Conservation (phyloP, 441 rosid species). For the Gossypium davidsonii region DNA sequence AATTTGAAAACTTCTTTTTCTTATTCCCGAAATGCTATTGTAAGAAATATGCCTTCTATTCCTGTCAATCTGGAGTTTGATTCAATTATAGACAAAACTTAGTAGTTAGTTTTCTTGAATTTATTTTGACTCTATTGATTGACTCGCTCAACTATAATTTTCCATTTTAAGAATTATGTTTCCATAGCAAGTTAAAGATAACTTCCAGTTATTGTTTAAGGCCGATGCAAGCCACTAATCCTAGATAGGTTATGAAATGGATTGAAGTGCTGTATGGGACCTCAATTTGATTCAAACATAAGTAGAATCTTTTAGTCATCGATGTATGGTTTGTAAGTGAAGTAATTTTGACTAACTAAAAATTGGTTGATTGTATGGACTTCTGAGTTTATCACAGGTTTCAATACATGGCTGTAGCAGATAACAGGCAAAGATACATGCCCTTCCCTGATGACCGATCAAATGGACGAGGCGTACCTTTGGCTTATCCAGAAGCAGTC, state of each 20-base stretch:
- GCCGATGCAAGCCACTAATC: background rate
- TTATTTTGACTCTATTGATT: background rate
- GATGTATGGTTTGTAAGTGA: background rate
- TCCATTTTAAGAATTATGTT: background rate
- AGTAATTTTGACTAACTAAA: background rate
- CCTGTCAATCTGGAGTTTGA: background rate
- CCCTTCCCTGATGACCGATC: slow-evolving; percentile 80
- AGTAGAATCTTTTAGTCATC: background rate
- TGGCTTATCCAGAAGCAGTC: slow-evolving; percentile 82
- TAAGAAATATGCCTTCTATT: background rate
- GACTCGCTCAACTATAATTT: background rate
- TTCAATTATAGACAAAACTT: background rate
- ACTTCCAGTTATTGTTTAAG: slow-evolving; percentile 3
- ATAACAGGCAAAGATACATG: slow-evolving; percentile 75
- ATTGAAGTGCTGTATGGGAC: background rate
- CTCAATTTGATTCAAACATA: background rate
- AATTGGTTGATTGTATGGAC: slow-evolving; percentile 1
- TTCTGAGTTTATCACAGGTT: slow-evolving; percentile 42
- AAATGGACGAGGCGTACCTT: slow-evolving; percentile 62
- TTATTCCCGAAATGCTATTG: background rate
- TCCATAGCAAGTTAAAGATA: background rate
- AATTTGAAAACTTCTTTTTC: background rate
- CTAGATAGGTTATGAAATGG: background rate
- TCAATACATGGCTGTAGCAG: slow-evolving; percentile 83
- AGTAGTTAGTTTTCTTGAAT: background rate